Evolutionary conservation across 78 protist species (phyloP), one percentile per base, ranked within the genome.

Genomic region (Polysphondylium violaceum): DNA sequence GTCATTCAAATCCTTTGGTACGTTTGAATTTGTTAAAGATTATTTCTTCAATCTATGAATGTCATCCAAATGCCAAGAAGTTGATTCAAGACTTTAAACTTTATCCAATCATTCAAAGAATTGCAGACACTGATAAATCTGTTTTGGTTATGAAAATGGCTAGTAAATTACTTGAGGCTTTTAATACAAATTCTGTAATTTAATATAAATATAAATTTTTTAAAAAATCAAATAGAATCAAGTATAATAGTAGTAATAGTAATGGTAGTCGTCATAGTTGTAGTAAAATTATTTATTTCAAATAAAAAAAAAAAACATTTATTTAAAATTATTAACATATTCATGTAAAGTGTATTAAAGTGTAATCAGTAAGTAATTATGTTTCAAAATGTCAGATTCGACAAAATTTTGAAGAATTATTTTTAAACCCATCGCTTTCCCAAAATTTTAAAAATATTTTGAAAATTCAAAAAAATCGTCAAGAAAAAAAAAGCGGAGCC

Each of bases 11-110:
- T 59, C 81, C 91, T 27, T 40, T 51, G 31, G 79, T 83, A 6
- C 78, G 91, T 69, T 40, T 83, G 21, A 83, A 83, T 17, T 60
- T 83, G 16, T 33, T 83, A 35, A 83, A 83, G 65, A 83, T 83
- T 25, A 59, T 83, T 23, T 69, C 78, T 35, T 64, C 76, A 19
- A 23, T 83, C 56, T 83, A 83, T 56, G 91, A 83, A 58, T 25
- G 47, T 43, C 91, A 83, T 69, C 91, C 77, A 67, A 83, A 83
- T 50, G 73, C 91, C 41, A 83, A 83, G 63, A 83, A 68, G 72
- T 55, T 83, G 79, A 83, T 83, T 56, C 91, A 83, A 69, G 91
- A 83, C 27, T 69, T 55, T 63, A 83, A 83, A 43, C 60, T 83
- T 0, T 68, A 68, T 40, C 91, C 91, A 67, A 69, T 83, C 60